A percentile compares a stretch with the other conserved stretches of the same genome.
Evolutionary conservation across 768 basidiomycete species (phyloP).

Genomic region (Lactifluus hygrophoroides): DNA sequence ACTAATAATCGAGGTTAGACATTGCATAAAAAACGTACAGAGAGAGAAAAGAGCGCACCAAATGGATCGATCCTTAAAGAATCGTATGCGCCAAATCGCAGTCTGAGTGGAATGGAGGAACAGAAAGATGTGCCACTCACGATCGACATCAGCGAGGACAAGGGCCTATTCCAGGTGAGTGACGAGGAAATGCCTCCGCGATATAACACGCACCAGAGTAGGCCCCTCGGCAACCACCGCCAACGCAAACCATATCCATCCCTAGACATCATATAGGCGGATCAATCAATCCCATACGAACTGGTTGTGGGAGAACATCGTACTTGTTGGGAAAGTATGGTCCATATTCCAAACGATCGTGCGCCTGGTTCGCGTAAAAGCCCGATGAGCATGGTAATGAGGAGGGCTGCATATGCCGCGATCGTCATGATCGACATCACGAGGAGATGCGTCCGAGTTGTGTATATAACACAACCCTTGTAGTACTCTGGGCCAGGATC

Average conservation of each 20-base stretch:
- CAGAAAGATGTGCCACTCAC: neutral
- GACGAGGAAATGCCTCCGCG: no score
- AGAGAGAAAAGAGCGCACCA: neutral
- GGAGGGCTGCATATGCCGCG: neutral
- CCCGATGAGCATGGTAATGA: neutral
- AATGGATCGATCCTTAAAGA: neutral
- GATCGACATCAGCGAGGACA: neutral
- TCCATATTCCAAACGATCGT: slow-evolving; percentile 2
- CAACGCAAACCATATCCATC: slow-evolving; percentile 11
- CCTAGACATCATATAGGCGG: neutral
- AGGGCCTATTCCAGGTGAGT: neutral
- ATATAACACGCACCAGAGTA: neutral
- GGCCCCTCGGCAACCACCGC: slow-evolving; percentile 9
- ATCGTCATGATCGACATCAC: slow-evolving; percentile 3
- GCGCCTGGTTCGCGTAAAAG: neutral
- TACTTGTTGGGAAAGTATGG: slow-evolving; percentile 7
- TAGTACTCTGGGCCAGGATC: neutral
- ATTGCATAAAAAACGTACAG: neutral
- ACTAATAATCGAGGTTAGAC: neutral
- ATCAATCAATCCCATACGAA: neutral
- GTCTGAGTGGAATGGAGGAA: neutral
- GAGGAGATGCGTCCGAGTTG: neutral
- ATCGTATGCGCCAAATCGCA: neutral
- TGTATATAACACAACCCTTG: neutral
- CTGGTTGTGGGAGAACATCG: no score